Evolutionary conservation across 805 yeast species (phyloP), one percentile per base, ranked within the genome.

Genomic region (Wickerhamiella sergipiensis): DNA sequence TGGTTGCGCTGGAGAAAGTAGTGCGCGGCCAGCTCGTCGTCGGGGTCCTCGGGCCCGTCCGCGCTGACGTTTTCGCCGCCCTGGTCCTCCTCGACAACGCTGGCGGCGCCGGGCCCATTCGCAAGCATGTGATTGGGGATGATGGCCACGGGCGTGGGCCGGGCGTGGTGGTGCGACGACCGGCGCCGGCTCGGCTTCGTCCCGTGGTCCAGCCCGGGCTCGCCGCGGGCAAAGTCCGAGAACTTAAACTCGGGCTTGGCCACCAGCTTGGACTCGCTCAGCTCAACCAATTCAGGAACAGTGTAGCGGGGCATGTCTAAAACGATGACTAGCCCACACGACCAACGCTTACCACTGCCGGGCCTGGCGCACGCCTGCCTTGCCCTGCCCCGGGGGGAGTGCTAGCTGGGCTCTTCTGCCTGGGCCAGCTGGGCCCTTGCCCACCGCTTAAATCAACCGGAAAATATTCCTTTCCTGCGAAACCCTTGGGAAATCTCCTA

Each of bases 301-400:
- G 65, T 53, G 58, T 65, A 65, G 45, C 46, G 49, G 13, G 67
- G 62, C 67, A 64, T 65, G 23, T 29, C 15, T 22, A 19, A 17
- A 19, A 19, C 19, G 40, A 36, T 36, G 40, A 36, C 40, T 36
- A 36, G 40, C 19, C 40, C 40, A 36, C 40, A 36, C 40, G 40
- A 36, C 40, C 17, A 36, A n/a, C n/a, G 17, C 40, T 29, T 29
- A 29, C 33, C 33, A 9, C 15, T 29, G 33, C 33, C 15, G 33
- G 33, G 15, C 33, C 15, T 29, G 33, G 12, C 15, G 33, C 12
- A 12, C 33, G 15, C 15, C 15, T 29, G 33, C 33, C 33, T 12
- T 29, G 33, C 33, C 33, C 33, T 29, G 33, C 33, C 9, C n/a
- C n/a, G n/a, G n/a, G n/a, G n/a, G n/a, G n/a, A n/a, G n/a, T n/a